These are phyloP conservation scores for Silene noctiflora DNA, from an alignment of 179 eudicot species.

Conservation along the genomic window DNA sequence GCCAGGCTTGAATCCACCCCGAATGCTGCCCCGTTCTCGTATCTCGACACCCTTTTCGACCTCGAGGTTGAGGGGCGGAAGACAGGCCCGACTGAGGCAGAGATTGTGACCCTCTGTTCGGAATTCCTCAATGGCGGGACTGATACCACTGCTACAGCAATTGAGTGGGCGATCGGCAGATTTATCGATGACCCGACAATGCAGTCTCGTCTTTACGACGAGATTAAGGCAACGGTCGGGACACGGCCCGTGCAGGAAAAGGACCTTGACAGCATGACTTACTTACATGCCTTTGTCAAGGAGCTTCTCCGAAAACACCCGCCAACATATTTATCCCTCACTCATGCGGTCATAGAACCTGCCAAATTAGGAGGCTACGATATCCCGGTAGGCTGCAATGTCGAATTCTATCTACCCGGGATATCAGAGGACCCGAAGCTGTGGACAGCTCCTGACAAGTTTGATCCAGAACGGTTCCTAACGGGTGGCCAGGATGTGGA, in stretches of 20 bases:
- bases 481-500: slow-evolving; percentile 73
- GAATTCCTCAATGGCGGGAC: slow-evolving; percentile 91
- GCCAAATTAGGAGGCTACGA: slow-evolving; percentile 74
- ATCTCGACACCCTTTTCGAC: slow-evolving; percentile 72
- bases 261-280: slow-evolving; percentile 64
- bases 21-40: slow-evolving; percentile 58
- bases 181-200: slow-evolving; percentile 61
- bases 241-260: slow-evolving; percentile 48
- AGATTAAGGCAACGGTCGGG: slow-evolving; percentile 52
- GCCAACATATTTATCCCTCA: slow-evolving; percentile 75
- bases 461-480: slow-evolving; percentile 74
- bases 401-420: slow-evolving; percentile 67
- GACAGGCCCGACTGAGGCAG: slow-evolving; percentile 48
- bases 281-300: slow-evolving; percentile 67
- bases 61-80: slow-evolving; percentile 63
- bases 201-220: slow-evolving; percentile 53
- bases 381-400: slow-evolving; percentile 55
- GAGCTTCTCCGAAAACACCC: slow-evolving; percentile 83
- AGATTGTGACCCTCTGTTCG: slow-evolving; percentile 73
- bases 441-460: slow-evolving; percentile 62
- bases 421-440: slow-evolving; percentile 70
- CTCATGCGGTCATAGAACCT: slow-evolving; percentile 76
- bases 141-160: slow-evolving; percentile 78
- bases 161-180: slow-evolving; percentile 83
- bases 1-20: slow-evolving; percentile 38